Conservation (phyloP, 345 rosid genomes). For the Corchorus capsularis region DNA sequence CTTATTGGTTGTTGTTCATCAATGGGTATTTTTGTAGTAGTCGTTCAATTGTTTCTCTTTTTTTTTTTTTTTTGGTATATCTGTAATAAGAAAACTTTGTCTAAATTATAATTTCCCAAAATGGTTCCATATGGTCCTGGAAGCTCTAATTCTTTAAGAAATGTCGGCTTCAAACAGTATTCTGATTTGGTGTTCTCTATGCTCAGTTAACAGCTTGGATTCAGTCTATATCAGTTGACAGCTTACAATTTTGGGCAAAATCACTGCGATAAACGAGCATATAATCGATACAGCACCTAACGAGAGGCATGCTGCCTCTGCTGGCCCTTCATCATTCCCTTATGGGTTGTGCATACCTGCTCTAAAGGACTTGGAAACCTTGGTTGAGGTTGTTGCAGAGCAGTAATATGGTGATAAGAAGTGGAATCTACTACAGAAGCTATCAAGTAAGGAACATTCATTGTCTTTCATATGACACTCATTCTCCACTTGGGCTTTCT, state of each 20-base stretch:
- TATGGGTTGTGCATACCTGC: constrained; percentile 75
- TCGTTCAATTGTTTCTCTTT: too few relatives aligned
- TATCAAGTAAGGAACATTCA: constrained; percentile 55
- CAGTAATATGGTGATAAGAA: constrained; percentile 79
- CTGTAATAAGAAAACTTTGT: constrained; percentile 83
- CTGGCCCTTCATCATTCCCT: constrained; percentile 56
- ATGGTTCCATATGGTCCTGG: constrained; percentile 88
- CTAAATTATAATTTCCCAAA: constrained; percentile 82
- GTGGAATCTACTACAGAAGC: constrained; percentile 87
- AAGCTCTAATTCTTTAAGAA: constrained; percentile 95
- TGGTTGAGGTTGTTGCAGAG: constrained; percentile 87
- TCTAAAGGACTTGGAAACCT: constrained; percentile 80
- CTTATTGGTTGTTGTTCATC: too few relatives aligned
- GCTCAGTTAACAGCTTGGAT: too few relatives aligned
- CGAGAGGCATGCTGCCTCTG: constrained; percentile 35
- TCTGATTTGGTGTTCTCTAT: too few relatives aligned
- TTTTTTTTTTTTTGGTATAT: background rate
- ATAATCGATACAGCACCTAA: constrained; percentile 68
- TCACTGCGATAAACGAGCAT: constrained; percentile 84
- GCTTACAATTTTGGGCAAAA: constrained; percentile 82
- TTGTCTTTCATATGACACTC: constrained; percentile 3
- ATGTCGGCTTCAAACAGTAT: constrained; percentile 47
- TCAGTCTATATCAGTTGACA: too few relatives aligned
- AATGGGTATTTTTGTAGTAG: too few relatives aligned
- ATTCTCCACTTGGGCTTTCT: constrained; percentile 9